Base-by-base conservation (phyloP, 176 grass and related monocot species). In the Bonia amplexicaulis region DNA sequence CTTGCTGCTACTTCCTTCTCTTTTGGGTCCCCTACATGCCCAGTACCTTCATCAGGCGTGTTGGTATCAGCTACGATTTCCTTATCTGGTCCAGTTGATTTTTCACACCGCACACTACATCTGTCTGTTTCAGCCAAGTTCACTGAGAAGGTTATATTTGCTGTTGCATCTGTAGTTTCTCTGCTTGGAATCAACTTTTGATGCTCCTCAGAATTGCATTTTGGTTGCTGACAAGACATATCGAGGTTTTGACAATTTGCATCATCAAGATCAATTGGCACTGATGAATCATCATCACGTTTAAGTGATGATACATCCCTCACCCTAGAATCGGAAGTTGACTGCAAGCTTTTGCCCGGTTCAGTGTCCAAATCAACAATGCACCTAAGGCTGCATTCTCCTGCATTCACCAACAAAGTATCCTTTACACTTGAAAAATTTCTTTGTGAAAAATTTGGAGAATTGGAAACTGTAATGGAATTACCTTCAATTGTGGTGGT, bases 401-500 rank as follows among this genome's bases (percentile, higher is more conserved):
- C 61, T 87, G 79, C 35, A 27, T 73, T 73, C 52, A 87, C 26
- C 2, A 78, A 47, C 29, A 58, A 51, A 67, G 51, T 66, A 48
- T 84, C 25, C 14, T 73, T 72, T 33, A 19, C 19, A 68, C 27
- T 66, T 42, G 11, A 41, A 48, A 29, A 33, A 31, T 79, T 76
- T 53, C 31, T 69, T 58, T 35, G 66, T 29, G 42, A 68, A 75
- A 51, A 17, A 14, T 1, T 57, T 47, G 57, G 27, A 72, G 39
- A 59, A 73, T 10, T 47, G 15, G 37, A 60, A 77, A 77, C 26
- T 62, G 25, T 25, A 13, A 6, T 20, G 51, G 82, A 76, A 63
- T 81, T 88, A 92, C 74, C 81, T 87, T 98, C 76, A 71, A 66
- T 51, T 60, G 16, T 73, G 7, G 20, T 48, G 9, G 7, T 59